Conservation (phyloP, 2,329 filamentous ascomycete species). For the Colletotrichum somersetense region DNA sequence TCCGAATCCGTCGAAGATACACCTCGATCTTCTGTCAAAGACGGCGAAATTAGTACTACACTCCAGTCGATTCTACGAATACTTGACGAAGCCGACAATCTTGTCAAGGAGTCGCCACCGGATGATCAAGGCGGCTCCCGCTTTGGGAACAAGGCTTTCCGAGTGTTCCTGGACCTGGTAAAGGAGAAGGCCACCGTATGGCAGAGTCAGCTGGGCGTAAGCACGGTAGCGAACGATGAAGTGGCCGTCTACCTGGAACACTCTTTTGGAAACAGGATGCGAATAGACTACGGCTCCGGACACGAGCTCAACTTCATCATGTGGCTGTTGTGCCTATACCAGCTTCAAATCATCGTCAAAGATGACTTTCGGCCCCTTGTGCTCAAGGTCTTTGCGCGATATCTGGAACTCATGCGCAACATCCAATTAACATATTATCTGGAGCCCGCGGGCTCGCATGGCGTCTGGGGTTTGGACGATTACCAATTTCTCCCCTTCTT, state of each 20-base stretch:
- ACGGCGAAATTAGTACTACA: slow-evolving; percentile 67
- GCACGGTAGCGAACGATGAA: slow-evolving; percentile 72
- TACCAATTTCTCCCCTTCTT: slow-evolving; percentile 98
- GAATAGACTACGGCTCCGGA: slow-evolving; percentile 97
- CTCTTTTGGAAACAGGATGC: slow-evolving; percentile 85
- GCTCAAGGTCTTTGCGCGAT: slow-evolving; percentile 83
- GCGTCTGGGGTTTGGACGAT: slow-evolving; percentile 97
- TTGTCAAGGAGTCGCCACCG: slow-evolving; percentile 79
- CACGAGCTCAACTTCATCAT: slow-evolving; percentile 98
- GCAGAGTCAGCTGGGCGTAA: slow-evolving; percentile 73
- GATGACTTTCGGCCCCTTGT: slow-evolving; percentile 80
- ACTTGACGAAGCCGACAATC: slow-evolving; percentile 75
- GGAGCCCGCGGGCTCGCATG: slow-evolving; percentile 95
- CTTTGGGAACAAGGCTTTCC: slow-evolving; percentile 95
- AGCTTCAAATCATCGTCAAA: slow-evolving; percentile 73
- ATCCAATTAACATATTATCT: slow-evolving; percentile 96
- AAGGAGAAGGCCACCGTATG: slow-evolving; percentile 68
- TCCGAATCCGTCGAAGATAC: slow-evolving; percentile 83
- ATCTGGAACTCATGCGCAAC: slow-evolving; percentile 87
- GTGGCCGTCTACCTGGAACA: slow-evolving; percentile 83
- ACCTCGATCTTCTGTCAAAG: slow-evolving; percentile 72
- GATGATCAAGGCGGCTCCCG: slow-evolving; percentile 89
- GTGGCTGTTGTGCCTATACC: slow-evolving; percentile 95
- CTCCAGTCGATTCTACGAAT: slow-evolving; percentile 76
- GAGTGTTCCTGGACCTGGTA: slow-evolving; percentile 80